phyloP scores from a whole-genome alignment of 2,329 filamentous ascomycete species.

The Simplicillium sp. region DNA sequence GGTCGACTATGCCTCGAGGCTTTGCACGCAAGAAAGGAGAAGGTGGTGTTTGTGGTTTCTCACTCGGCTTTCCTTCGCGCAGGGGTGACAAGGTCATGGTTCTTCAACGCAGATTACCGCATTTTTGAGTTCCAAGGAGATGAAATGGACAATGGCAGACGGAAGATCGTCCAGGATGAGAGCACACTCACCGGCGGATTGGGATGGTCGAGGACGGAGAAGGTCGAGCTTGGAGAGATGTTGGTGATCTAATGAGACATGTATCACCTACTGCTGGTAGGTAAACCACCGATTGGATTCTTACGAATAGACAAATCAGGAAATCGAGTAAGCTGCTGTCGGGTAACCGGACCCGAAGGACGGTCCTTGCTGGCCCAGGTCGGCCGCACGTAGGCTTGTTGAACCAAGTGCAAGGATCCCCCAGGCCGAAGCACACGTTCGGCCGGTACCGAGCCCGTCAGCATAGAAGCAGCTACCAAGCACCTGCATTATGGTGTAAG shows the following conservation, averaged over 20 bases:
- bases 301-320: too few species aligned
- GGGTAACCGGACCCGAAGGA: too few species aligned
- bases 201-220: conserved; percentile 22
- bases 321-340: too few species aligned
- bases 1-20: conserved; percentile 39
- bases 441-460: too few species aligned
- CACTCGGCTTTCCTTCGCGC: conserved; percentile 55
- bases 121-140: conserved; percentile 44
- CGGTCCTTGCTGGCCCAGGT: too few species aligned
- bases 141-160: not conserved
- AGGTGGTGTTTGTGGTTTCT: conserved; percentile 53
- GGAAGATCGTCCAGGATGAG: conserved; percentile 31
- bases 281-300: not conserved
- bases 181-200: conserved; percentile 23
- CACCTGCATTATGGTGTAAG: too few species aligned
- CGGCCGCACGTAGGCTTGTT: too few species aligned
- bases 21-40: conserved; percentile 45
- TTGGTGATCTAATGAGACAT: conserved; percentile 23
- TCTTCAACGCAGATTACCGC: conserved; percentile 55
- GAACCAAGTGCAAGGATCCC: too few species aligned
- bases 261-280: not conserved
- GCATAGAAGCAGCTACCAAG: too few species aligned
- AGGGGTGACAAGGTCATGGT: conserved; percentile 45
- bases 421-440: too few species aligned
- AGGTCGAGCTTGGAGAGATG: conserved; percentile 24